These are phyloP conservation scores for Parmales sp. DNA, from an alignment of 108 stramenopile species.

Conservation along the genomic window DNA sequence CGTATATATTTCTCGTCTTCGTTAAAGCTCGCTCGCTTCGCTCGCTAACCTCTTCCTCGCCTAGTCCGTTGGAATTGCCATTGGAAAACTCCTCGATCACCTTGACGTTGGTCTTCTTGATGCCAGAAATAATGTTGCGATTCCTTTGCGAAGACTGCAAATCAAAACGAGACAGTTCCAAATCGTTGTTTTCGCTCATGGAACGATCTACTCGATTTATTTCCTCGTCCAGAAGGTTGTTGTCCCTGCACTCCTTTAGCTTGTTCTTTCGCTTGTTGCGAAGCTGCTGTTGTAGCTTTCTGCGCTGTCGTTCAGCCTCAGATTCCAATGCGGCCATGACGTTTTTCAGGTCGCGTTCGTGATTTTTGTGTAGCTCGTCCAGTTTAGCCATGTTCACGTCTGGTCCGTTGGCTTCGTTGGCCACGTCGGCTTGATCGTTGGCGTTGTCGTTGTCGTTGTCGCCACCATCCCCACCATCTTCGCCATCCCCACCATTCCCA, in stretches of 20 bases:
- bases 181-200: neutral
- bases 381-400: neutral
- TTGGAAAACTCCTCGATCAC: neutral
- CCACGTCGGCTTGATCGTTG: neutral
- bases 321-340: neutral
- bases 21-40: too few species aligned
- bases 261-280: neutral
- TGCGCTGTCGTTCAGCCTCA: neutral
- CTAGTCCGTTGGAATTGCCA: neutral
- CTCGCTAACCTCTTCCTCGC: too few species aligned
- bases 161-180: neutral
- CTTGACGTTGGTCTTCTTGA: neutral
- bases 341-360: neutral
- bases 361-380: neutral
- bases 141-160: neutral
- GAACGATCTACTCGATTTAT: neutral
- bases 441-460: too few species aligned
- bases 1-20: too few species aligned
- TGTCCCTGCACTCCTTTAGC: slow-evolving; percentile 3
- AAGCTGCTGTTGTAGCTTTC: neutral
- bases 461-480: too few species aligned
- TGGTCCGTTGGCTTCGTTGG: neutral
- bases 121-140: neutral
- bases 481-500: too few species aligned
- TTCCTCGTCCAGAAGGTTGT: neutral